Conservation (phyloP, 2,329 filamentous ascomycete species). For the Onygenales sp. region DNA sequence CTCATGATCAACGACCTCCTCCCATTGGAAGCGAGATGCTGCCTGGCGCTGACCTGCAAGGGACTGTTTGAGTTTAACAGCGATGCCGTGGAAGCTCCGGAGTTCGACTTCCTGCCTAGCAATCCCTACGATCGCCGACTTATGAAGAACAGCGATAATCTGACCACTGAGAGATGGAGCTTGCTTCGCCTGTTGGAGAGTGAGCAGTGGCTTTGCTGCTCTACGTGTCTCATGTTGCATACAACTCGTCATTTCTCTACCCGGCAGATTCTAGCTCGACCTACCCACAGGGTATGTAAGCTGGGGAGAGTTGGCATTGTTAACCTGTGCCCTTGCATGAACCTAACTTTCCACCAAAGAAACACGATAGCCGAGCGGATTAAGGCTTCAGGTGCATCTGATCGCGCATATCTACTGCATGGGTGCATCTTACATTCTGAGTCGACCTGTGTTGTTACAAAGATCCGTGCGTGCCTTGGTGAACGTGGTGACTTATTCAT, state of each 20-base stretch:
- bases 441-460: background rate
- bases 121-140: background rate
- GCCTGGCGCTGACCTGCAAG: slow-evolving; percentile 3
- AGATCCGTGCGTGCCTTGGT: background rate
- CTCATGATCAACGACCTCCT: background rate
- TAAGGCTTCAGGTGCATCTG: background rate
- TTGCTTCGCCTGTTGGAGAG: slow-evolving; percentile 1
- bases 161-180: background rate
- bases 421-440: background rate
- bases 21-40: background rate
- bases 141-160: background rate
- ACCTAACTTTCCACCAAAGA: background rate
- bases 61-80: background rate
- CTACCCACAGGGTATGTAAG: background rate
- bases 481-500: background rate
- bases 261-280: background rate
- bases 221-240: background rate
- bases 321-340: background rate
- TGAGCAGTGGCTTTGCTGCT: slow-evolving; percentile 1
- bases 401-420: background rate
- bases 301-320: background rate
- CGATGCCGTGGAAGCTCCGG: background rate
- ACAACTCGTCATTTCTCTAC: background rate
- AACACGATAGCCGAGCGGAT: background rate
- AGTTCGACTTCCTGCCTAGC: background rate